Evolutionary conservation across 2,329 filamentous ascomycete genomes (phyloP).

Genomic region (Seiridium cupressi): DNA sequence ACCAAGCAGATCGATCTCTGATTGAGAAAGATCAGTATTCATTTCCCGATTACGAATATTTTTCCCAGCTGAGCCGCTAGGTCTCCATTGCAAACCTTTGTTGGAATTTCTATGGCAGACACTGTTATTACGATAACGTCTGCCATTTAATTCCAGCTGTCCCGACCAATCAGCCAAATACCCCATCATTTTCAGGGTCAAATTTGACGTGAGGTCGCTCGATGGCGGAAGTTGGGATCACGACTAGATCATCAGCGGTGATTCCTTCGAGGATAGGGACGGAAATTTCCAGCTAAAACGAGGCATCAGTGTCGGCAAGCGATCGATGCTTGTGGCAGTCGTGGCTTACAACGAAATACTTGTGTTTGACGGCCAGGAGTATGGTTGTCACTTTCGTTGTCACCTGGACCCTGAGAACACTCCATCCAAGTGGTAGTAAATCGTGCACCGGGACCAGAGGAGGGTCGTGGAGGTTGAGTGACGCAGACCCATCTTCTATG

Average conservation of each 20-base stretch:
- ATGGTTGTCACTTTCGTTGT: conserved; percentile 11
- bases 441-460: conserved; percentile 13
- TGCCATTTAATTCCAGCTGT: too few relatives aligned
- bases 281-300: conserved; percentile 8
- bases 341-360: conserved; percentile 13
- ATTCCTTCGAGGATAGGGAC: conserved; percentile 10
- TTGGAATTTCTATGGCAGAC: too few relatives aligned
- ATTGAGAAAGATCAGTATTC: too few relatives aligned
- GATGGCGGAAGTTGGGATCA: conserved; percentile 8
- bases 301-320: background rate
- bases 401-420: conserved; percentile 13
- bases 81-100: too few relatives aligned
- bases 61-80: too few relatives aligned
- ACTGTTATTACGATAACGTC: too few relatives aligned
- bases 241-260: background rate
- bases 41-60: too few relatives aligned
- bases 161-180: conserved; percentile 9
- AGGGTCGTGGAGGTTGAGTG: conserved; percentile 16
- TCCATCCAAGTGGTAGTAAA: conserved; percentile 14
- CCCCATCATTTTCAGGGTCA: conserved; percentile 13
- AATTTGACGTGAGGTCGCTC: conserved; percentile 15
- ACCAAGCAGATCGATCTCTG: too few relatives aligned
- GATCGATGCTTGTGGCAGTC: too few relatives aligned
- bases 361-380: conserved; percentile 13
- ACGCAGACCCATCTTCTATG: background rate